Conservation (phyloP, 306 rosid genomes). For the Trifolium pratense region DNA sequence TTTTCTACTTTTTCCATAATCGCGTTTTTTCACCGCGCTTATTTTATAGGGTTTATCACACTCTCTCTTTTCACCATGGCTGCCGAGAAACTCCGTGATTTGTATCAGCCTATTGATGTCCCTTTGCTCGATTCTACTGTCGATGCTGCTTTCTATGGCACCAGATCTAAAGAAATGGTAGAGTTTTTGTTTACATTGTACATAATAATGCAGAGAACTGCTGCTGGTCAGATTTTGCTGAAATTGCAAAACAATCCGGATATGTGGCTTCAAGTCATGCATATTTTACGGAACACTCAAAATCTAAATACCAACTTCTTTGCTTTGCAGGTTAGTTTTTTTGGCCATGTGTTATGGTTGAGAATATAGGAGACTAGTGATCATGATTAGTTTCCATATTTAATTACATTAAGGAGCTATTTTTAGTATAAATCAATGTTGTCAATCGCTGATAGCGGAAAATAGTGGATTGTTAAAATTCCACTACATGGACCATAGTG, state of each 20-base stretch:
- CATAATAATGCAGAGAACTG: slow-evolving; percentile 73
- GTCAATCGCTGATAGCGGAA: too few species aligned
- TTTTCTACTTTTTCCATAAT: slow-evolving; percentile 37
- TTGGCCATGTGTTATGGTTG: neutral
- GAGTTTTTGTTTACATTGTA: neutral
- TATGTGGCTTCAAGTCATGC: slow-evolving; percentile 99
- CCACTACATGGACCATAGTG: too few species aligned
- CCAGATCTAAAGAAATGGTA: slow-evolving; percentile 84
- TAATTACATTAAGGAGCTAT: neutral
- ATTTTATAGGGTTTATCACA: slow-evolving; percentile 57
- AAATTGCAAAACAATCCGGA: slow-evolving; percentile 89
- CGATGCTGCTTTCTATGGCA: slow-evolving; percentile 98
- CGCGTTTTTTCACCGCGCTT: slow-evolving; percentile 23
- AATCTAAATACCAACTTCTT: slow-evolving; percentile 93
- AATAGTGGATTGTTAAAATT: too few species aligned
- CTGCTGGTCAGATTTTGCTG: slow-evolving; percentile 90
- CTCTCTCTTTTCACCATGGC: slow-evolving; percentile 62
- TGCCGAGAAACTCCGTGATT: slow-evolving; percentile 92
- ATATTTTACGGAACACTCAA: slow-evolving; percentile 78
- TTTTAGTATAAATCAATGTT: neutral
- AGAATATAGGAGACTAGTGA: neutral
- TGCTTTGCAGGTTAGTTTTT: slow-evolving; percentile 85
- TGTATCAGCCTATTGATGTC: slow-evolving; percentile 93
- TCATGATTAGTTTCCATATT: neutral
- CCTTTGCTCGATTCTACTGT: slow-evolving; percentile 92